Evolutionary conservation across 2,329 filamentous ascomycete species (phyloP), one percentile per base, ranked within the genome.

Genomic region (Aureobasidium lini): DNA sequence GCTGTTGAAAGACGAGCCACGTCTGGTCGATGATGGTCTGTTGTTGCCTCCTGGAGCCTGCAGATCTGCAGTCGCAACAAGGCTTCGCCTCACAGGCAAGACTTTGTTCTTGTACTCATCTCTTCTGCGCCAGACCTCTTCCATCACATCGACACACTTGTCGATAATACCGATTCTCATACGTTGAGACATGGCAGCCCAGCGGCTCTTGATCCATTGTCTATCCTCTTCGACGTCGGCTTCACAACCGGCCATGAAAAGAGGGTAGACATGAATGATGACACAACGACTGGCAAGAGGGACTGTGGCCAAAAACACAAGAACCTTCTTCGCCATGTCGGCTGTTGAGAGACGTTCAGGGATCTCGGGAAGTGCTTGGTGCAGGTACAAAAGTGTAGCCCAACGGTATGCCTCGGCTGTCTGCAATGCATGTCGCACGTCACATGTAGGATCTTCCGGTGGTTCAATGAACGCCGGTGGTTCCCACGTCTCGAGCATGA

Each of bases 101-200:
- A 67, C 66, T 49, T 65, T 66, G n/a, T 66, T 67, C 59, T 75
- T 76, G 63, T 78, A 78, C 4, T 71, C 74, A 66, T 89, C 86
- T 34, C 84, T 78, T 11, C 86, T 79, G 31, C 71, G 70, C 86
- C 86, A 89, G 0, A 88, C 84, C 68, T 88, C 85, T 61, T 81
- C 79, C 23, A 84, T 80, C 6, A 89, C 83, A 46, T 85, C 81
- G 62, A 82, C 75, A 62, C 84, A 86, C 29, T 84, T 81, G 66
- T 87, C 84, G 47, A 88, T 79, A 49, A 87, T 84, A 15, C 85
- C 85, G 46, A 88, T 83, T 70, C 83, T 83, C 74, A 88, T 81
- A 31, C 85, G 77, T 18, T 75, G 72, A 54, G 78, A 77, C 76
- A 89, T 85, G 3, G 78, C 74, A 4, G 73, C 71, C 86, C 85